Evolutionary conservation across 2,329 filamentous ascomycete species (phyloP).

Genomic region (Penicillium nordicum): DNA sequence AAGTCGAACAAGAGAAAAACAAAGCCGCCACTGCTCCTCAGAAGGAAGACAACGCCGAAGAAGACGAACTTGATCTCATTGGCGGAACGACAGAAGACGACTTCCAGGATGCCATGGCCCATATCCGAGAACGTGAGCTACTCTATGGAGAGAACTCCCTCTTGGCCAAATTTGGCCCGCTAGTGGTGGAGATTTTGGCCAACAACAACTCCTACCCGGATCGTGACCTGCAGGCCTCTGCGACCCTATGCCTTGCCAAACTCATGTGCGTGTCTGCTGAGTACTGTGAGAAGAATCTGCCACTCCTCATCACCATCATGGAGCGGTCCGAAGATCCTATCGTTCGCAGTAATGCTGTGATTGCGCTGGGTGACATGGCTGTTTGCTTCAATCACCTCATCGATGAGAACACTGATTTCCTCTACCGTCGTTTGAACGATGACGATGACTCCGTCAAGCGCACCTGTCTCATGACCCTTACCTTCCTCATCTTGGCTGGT

Average conservation of each 20-base stretch:
- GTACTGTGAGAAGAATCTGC: slow-evolving; percentile 91
- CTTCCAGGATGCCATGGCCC: slow-evolving; percentile 80
- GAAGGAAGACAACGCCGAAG: slow-evolving; percentile 59
- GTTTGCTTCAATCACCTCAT: slow-evolving; percentile 99
- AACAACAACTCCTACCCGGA: slow-evolving; percentile 92
- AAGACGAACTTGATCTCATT: slow-evolving; percentile 91
- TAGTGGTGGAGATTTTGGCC: slow-evolving; percentile 89
- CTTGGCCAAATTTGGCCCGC: slow-evolving; percentile 82
- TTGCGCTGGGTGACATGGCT: slow-evolving; percentile 96
- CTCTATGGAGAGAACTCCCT: slow-evolving; percentile 79
- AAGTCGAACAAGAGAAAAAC: slow-evolving; percentile 54
- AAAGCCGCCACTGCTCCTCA: slow-evolving; percentile 45
- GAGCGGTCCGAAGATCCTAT: slow-evolving; percentile 90
- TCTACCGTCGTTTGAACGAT: slow-evolving; percentile 91
- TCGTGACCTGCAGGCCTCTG: slow-evolving; percentile 84
- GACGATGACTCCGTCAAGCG: slow-evolving; percentile 86
- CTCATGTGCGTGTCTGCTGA: slow-evolving; percentile 97
- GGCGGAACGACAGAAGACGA: slow-evolving; percentile 94
- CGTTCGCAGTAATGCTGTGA: slow-evolving; percentile 91
- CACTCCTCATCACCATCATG: slow-evolving; percentile 94
- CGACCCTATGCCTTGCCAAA: slow-evolving; percentile 91
- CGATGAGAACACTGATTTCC: slow-evolving; percentile 97
- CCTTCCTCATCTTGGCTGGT: slow-evolving; percentile 92
- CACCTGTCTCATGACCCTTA: slow-evolving; percentile 96
- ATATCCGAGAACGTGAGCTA: slow-evolving; percentile 80